Evolutionary conservation across 2,329 filamentous ascomycete genomes (phyloP), one percentile per base, ranked within the genome.

Genomic region (Penicillium frequentans): DNA sequence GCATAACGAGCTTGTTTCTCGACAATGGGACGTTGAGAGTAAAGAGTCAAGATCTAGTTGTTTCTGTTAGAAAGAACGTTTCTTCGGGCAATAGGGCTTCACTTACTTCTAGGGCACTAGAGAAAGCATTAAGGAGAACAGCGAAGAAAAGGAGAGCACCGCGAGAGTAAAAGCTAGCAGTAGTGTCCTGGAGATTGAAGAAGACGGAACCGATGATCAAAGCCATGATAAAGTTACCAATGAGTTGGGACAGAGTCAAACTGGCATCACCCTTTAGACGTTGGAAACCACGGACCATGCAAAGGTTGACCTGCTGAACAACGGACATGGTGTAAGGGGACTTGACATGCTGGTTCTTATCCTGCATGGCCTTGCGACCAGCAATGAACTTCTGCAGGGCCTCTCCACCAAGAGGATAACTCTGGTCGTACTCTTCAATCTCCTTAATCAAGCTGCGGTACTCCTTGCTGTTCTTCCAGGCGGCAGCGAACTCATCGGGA

Each of bases 251-350:
- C 23, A 93, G 64, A 0, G 89, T 90, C 64, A 95, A 78, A 68
- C 84, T 89, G 21, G 90, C 88, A 69, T 97, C 93, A 52, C 89
- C 90, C 54, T 80, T 82, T 8, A 96, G 80, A 52, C 93, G 86
- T 68, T 86, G 84, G 78, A 88, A 95, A 11, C 91, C 91, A 69
- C 93, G 88, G 80, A 86, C 87, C 49, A 96, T 78, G 71, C 92
- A 96, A 13, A 97, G 85, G 58, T 82, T 73, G 61, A 96, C 75
- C 73, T 97, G 93, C 73, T 93, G 87, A 4, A 58, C 50, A 63
- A 88, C 90, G 0, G 91, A 93, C 37, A 96, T 79, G 0, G 91
- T 96, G 73, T 88, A 96, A 0, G 93, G 91, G 1, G 91, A 96
- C 71, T 85, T 85, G 49, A 82, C 73, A 3, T 90, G 88, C 64